Conservation (phyloP, 2,329 filamentous ascomycete species). For the Didymella arachidicola region DNA sequence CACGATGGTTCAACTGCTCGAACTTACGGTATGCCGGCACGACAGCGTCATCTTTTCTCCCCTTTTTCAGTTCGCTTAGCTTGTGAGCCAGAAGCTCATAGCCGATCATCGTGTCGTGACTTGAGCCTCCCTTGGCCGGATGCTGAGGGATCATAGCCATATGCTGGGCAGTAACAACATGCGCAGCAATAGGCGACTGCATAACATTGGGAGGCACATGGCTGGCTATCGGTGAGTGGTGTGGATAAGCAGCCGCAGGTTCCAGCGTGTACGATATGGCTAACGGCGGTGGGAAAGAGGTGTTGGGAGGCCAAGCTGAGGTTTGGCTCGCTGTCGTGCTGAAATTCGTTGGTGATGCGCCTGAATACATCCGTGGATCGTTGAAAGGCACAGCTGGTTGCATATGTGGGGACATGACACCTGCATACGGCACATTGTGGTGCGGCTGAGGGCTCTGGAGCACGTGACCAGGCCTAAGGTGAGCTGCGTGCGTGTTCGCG, state of each 20-base stretch:
- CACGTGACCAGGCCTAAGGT: constrained; percentile 43
- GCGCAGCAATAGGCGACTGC: constrained; percentile 32
- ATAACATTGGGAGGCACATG: constrained; percentile 35
- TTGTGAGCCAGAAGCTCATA: constrained; percentile 51
- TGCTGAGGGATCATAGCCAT: constrained; percentile 39
- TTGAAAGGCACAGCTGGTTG: constrained; percentile 41
- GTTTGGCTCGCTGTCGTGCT: constrained; percentile 31
- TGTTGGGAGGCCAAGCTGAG: constrained; percentile 33
- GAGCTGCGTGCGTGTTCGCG: constrained; percentile 35
- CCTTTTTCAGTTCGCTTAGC: constrained; percentile 42
- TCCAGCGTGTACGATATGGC: constrained; percentile 39
- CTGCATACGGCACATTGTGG: constrained; percentile 40
- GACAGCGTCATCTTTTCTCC: constrained; percentile 27
- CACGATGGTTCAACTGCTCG: constrained; percentile 79
- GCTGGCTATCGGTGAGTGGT: constrained; percentile 34
- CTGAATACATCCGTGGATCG: constrained; percentile 37
- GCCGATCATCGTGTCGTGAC: constrained; percentile 43
- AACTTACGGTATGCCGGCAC: constrained; percentile 83
- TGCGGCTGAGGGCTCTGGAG: constrained; percentile 49
- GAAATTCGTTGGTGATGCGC: constrained; percentile 34
- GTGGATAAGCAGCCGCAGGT: constrained; percentile 36
- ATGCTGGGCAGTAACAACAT: constrained; percentile 32
- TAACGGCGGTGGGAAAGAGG: constrained; percentile 34
- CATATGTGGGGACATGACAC: constrained; percentile 33
- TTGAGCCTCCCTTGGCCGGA: constrained; percentile 32